A percentile compares a stretch with the other conserved stretches of the same genome.
Evolutionary conservation across 2,329 filamentous ascomycete species (phyloP).

Genomic region (Xylaria multiplex): DNA sequence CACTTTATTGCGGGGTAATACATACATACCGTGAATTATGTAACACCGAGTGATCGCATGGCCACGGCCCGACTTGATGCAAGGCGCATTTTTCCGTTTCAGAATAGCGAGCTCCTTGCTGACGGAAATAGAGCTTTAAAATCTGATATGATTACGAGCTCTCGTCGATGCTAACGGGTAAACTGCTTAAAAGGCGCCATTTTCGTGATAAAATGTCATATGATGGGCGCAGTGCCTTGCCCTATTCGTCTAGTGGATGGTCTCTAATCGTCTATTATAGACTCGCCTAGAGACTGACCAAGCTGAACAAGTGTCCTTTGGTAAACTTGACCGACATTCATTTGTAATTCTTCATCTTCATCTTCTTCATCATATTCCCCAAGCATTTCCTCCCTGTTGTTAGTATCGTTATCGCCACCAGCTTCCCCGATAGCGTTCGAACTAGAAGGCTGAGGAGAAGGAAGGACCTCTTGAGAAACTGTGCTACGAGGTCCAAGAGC

Average conservation of each 20-base stretch:
- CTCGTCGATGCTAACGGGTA: background rate
- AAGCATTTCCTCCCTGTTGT: conserved; percentile 28
- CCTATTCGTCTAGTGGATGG: background rate
- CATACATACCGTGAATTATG: background rate
- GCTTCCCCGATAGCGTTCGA: background rate
- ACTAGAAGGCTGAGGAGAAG: conserved; percentile 7
- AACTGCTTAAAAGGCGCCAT: background rate
- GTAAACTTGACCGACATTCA: conserved; percentile 57
- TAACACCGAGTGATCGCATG: background rate
- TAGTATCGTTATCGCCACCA: conserved; percentile 33
- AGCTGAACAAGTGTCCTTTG: conserved; percentile 56
- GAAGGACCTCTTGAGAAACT: background rate
- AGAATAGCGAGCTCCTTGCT: background rate
- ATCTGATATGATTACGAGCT: background rate
- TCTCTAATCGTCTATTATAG: conserved; percentile 35
- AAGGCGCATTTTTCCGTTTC: background rate
- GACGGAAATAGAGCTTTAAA: background rate
- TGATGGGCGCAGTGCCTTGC: background rate
- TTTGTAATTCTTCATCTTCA: conserved; percentile 62
- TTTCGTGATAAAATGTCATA: background rate
- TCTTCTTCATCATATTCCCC: conserved; percentile 40
- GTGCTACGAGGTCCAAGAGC: background rate
- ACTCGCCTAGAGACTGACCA: conserved; percentile 46
- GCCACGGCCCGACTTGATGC: background rate
- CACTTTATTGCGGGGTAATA: background rate